Base-by-base conservation (phyloP, 176 grass and related monocot species). In the Melocanna baccifera region DNA sequence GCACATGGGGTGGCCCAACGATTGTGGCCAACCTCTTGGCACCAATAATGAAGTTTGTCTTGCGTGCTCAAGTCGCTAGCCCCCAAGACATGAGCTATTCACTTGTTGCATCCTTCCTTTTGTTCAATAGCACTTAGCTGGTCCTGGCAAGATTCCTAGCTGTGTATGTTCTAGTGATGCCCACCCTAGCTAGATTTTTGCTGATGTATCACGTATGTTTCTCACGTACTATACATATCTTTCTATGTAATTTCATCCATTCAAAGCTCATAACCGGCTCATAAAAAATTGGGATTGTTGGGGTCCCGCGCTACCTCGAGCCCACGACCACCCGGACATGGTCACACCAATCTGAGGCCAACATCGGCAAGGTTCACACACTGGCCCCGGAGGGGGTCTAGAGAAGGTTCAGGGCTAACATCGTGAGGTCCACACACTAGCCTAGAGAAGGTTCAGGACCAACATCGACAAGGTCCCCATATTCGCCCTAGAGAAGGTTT, bases 11-110 rank as follows among this genome's bases (percentile, higher is more conserved):
- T 85, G 81, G 61, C 69, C 81, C 81, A 85, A 75, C 59, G 29
- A 85, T 67, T 67, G 47, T 64, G 37, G 10, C 19, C 25, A 62
- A 25, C 65, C 65, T 64, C 34, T 76, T 55, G 81, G 73, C 45
- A 67, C n/a, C 82, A 85, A 89, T 80, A 80, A 85, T 89, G 39
- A 74, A 52, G 87, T 75, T 84, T 84, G 81, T 79, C 81, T 88
- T 69, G 62, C 29, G 16, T 80, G 76, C 40, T 67, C 76, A 74
- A 84, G 58, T 68, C 47, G 76, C 52, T 82, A 32, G n/a, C 61
- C 47, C 47, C 75, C 73, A 88, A 83, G 16, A 83, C 36, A 57
- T 45, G 68, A 67, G 39, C 59, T 80, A 67, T 73, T 80, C 59
- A 40, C 59, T 59, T 40, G 58, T 57, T 56, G 75, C 46, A 40